Evolutionary conservation across 2,329 filamentous ascomycete genomes (phyloP).

Genomic region (Aureobasidium namibiae): DNA sequence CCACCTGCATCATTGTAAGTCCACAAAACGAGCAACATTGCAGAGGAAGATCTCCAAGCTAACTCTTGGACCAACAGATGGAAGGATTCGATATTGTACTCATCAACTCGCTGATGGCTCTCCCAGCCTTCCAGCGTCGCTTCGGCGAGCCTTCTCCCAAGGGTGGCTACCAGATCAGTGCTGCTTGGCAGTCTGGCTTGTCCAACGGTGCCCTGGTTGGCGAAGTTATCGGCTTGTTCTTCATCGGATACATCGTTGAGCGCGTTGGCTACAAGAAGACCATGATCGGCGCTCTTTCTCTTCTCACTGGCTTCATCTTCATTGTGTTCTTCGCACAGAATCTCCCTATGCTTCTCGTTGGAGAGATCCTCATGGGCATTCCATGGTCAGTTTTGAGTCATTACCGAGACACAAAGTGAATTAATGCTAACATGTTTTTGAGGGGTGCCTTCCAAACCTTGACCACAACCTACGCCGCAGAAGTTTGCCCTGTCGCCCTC

Average conservation of each 20-base stretch:
- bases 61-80: too few relatives aligned
- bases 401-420: too few relatives aligned
- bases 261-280: constrained; percentile 39
- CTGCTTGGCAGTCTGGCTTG: constrained; percentile 40
- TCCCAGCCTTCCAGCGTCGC: constrained; percentile 39
- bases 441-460: constrained; percentile 42
- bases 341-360: constrained; percentile 35
- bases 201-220: constrained; percentile 41
- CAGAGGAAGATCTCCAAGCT: too few relatives aligned
- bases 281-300: constrained; percentile 33
- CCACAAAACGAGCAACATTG: too few relatives aligned
- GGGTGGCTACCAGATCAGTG: constrained; percentile 35
- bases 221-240: constrained; percentile 39
- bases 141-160: constrained; percentile 35
- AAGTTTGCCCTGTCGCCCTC: constrained; percentile 63
- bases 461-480: constrained; percentile 43
- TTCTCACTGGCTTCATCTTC: constrained; percentile 42
- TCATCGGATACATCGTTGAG: constrained; percentile 40
- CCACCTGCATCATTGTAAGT: constrained; percentile 78
- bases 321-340: constrained; percentile 39
- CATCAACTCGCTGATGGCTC: constrained; percentile 68
- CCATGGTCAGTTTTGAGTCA: too few relatives aligned
- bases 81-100: constrained; percentile 80
- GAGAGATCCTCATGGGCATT: constrained; percentile 37
- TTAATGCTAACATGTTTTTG: too few relatives aligned